Base-by-base conservation (phyloP, 345 rosid species). In the Zanthoxylum bungeanum region DNA sequence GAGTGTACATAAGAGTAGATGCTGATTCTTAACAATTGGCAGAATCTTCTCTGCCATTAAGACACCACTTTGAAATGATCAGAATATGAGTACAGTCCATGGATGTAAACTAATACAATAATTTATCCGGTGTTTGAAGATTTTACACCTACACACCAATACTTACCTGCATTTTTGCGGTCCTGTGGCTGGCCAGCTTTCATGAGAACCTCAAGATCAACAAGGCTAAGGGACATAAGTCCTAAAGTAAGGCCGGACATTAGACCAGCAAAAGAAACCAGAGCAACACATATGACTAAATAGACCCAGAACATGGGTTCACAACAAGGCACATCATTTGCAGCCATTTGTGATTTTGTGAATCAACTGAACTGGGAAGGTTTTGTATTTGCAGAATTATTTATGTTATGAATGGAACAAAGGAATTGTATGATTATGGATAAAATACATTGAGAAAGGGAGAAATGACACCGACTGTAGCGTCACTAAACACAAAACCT, bases 161-260 rank as follows among this genome's bases (percentile, higher is more conserved):
- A 73, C 57, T 14, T 57, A 91, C 97, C 92, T 67, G 97, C 97
- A 71, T 89, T 86, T 71, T 77, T 88, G 34, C 89, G 84, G 62
- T 86, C 95, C 11, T 81, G 79, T n/a, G 96, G 92, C 68, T 68
- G 81, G 58, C 98, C 98, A 8, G 97, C 89, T 74, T 80, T 91
- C 72, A 79, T 73, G 56, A 93, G 84, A 75, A 93, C 88, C 76
- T 93, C 98, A 4, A 91, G 96, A 76, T 93, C 97, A 34, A 93
- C 92, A 3, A 87, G 66, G 81, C 92, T 88, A 69, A 93, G 89
- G 53, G 97, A 91, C 97, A 93, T 93, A 76, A 93, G 97, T 42
- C 98, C 98, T 19, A 93, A 75, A 33, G 96, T 89, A 27, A 93
- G 87, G 17, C 98, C 97, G 39, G 98, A 93, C 98, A 93, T 91